These are phyloP conservation scores for Rhodamnia argentea DNA, from an alignment of 345 rosid species.

Conservation along the genomic window DNA sequence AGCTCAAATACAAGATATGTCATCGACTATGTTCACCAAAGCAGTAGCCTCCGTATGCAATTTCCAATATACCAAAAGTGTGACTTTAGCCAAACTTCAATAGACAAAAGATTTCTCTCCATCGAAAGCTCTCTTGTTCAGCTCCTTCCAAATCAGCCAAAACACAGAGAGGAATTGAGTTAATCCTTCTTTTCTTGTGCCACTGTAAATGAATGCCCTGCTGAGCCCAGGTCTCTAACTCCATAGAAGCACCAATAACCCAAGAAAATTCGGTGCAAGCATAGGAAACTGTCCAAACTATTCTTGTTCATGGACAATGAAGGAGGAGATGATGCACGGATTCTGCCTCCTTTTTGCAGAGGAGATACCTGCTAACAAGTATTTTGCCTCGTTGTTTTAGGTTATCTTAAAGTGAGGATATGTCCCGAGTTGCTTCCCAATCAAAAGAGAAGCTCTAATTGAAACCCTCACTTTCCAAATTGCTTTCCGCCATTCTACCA, in stretches of 20 bases:
- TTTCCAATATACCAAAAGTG: background rate
- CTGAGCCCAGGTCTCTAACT: background rate
- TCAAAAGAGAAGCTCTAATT: background rate
- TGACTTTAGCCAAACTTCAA: background rate
- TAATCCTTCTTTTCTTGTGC: background rate
- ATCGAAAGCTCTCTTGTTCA: background rate
- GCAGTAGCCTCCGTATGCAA: background rate
- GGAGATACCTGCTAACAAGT: background rate
- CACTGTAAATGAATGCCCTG: background rate
- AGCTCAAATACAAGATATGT: background rate
- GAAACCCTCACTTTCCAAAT: background rate
- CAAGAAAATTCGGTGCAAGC: background rate
- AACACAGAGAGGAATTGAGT: background rate
- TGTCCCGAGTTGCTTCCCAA: background rate
- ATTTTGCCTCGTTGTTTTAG: background rate
- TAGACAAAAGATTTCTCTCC: background rate
- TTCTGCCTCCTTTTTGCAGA: background rate
- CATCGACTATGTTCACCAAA: background rate
- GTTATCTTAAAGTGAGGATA: background rate
- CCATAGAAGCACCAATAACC: background rate
- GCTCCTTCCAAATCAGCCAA: background rate
- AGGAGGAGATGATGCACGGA: background rate
- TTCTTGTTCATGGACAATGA: background rate
- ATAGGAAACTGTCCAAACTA: background rate
- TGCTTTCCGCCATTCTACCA: rapidly evolving